Conservation (phyloP, 192 early-diverging fungal species). For the Mortierella antarctica region DNA sequence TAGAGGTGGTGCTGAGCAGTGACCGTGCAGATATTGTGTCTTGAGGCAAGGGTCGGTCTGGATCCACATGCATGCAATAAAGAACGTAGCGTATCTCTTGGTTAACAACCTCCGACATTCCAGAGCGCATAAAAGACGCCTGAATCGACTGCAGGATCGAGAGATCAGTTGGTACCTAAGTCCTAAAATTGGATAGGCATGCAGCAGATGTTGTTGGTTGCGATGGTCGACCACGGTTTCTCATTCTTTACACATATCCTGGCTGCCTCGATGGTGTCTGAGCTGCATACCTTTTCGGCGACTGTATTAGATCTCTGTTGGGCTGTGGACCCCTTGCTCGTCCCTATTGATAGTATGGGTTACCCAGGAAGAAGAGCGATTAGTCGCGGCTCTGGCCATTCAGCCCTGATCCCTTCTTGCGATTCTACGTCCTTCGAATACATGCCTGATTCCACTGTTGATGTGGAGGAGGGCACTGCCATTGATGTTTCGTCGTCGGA, state of each 20-base stretch:
- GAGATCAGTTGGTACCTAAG: conserved; percentile 7
- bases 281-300: no score
- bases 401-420: no score
- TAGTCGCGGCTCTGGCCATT: no score
- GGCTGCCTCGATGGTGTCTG: no score
- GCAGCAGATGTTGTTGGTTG: background rate
- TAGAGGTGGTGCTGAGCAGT: background rate
- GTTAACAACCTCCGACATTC: no score
- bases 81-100: background rate
- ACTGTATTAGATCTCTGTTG: no score
- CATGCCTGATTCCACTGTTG: conserved; percentile 16
- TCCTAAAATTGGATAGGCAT: conserved; percentile 3
- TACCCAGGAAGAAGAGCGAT: no score
- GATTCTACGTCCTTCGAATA: background rate
- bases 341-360: no score
- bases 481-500: conserved; percentile 29
- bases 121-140: no score
- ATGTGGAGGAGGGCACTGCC: conserved; percentile 4
- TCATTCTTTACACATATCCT: no score
- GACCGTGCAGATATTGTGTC: conserved; percentile 37
- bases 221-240: background rate
- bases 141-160: no score
- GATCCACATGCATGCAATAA: conserved; percentile 1
- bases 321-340: no score
- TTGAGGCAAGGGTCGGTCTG: conserved; percentile 24